Evolutionary conservation across 106 monocot species (phyloP).

Genomic region (Vanilla planifolia): DNA sequence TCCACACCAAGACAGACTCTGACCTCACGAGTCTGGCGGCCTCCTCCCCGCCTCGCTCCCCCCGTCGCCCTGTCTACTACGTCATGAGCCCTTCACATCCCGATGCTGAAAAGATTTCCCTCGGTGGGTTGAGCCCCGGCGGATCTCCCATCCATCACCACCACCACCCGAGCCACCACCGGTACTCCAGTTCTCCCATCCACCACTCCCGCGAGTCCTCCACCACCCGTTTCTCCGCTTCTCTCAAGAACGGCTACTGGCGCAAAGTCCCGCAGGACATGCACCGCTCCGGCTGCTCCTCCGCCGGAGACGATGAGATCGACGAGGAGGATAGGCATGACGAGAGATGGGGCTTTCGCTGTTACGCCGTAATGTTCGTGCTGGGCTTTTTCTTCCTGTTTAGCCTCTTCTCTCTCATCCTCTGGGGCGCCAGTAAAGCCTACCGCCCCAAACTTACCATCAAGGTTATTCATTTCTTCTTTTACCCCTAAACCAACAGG

Average conservation of each 20-base stretch:
- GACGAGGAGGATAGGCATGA: background rate
- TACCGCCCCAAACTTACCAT: constrained; percentile 56
- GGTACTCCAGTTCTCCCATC: constrained; percentile 33
- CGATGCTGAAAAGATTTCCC: constrained; percentile 55
- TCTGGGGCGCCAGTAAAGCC: constrained; percentile 74
- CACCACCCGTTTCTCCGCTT: constrained; percentile 65
- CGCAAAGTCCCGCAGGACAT: constrained; percentile 24
- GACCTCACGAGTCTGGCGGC: constrained; percentile 87
- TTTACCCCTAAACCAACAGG: too few species aligned
- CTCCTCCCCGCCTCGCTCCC: constrained; percentile 82
- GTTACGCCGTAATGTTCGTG: constrained; percentile 44
- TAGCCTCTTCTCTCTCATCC: constrained; percentile 68
- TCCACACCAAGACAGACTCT: constrained; percentile 79
- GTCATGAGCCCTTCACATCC: constrained; percentile 72
- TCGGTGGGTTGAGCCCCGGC: constrained; percentile 38
- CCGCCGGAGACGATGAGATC: constrained; percentile 18
- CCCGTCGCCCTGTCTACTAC: constrained; percentile 69
- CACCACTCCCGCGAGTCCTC: constrained; percentile 83
- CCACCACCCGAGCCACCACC: constrained; percentile 40
- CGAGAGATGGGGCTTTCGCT: constrained; percentile 16
- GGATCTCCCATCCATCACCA: constrained; percentile 47
- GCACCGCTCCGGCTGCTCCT: background rate
- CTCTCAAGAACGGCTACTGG: constrained; percentile 43
- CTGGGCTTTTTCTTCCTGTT: constrained; percentile 59
- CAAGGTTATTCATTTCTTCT: constrained; percentile 32